A percentile compares a stretch with the other conserved stretches of the same genome.
phyloP scores from a whole-genome alignment of 2,329 filamentous ascomycete species.

The Sporothrix brunneoviolacea region DNA sequence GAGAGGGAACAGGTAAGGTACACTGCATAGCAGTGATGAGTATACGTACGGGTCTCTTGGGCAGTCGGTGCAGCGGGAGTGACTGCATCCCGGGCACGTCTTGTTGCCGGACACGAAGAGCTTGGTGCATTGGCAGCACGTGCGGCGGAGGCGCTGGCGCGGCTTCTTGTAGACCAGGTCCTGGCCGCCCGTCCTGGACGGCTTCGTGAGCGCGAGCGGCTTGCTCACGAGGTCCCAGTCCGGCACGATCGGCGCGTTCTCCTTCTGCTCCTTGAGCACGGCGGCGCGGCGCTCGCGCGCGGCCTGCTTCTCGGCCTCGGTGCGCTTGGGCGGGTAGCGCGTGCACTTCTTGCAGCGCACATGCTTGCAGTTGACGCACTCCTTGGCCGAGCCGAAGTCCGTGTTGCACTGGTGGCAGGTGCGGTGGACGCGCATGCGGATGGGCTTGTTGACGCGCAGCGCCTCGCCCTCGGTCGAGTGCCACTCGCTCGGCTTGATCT shows the following conservation, averaged over 20 bases:
- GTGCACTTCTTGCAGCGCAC: constrained; percentile 73
- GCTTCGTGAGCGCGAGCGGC: constrained; percentile 52
- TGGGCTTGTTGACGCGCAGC: constrained; percentile 64
- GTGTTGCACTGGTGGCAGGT: constrained; percentile 76
- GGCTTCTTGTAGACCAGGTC: constrained; percentile 66
- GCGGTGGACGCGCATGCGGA: constrained; percentile 70
- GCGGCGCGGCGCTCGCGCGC: constrained; percentile 45
- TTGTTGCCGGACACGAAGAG: constrained; percentile 55
- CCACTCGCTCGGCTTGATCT: constrained; percentile 49
- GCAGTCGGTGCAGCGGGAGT: constrained; percentile 72
- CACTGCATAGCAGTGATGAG: too few relatives aligned
- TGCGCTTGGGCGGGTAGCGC: constrained; percentile 62
- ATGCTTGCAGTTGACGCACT: constrained; percentile 73
- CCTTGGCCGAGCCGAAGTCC: constrained; percentile 64
- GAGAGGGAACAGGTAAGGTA: too few relatives aligned
- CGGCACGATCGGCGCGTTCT: constrained; percentile 46
- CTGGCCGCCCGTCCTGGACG: constrained; percentile 59
- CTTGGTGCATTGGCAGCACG: constrained; percentile 66
- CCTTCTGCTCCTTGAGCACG: constrained; percentile 48
- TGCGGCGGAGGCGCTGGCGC: constrained; percentile 66
- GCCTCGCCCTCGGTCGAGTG: constrained; percentile 47
- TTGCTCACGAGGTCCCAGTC: constrained; percentile 41
- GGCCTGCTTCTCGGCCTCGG: constrained; percentile 46
- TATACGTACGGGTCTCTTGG: constrained; percentile 68
- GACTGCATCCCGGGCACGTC: constrained; percentile 61